Evolutionary conservation across 2,329 filamentous ascomycete genomes (phyloP), one percentile per base, ranked within the genome.

Genomic region (Cadophora sp.): DNA sequence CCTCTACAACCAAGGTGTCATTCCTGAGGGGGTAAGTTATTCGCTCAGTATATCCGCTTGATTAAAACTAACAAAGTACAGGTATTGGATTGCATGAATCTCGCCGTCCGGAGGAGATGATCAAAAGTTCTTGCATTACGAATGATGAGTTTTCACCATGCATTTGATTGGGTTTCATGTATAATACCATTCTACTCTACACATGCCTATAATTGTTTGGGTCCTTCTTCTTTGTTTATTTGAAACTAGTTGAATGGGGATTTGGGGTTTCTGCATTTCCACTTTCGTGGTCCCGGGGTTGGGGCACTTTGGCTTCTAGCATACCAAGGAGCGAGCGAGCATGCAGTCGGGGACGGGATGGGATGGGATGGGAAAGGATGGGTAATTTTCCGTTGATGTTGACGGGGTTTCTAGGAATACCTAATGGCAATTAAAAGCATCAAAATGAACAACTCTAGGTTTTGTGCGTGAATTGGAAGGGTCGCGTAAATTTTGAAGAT

Each of bases 1-100:
- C 75, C 81, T 91, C 48, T 83, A 83, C 68, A 91, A 91, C 75
- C 89, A 91, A 78, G 87, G 86, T 61, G 73, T 76, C 8, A 74
- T 78, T 67, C 53, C 75, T 51, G 76, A 77, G 68, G 69, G 70
- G n/a, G 76, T 77, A 72, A 73, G 76, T 66, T 24, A 27, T n/a
- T 16, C 24, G 1, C 24, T 8, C 14, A 20, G 18, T 39, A n/a
- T 47, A 20, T 11, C 5, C 6, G 18, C 24, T 27, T 18, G 36
- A 27, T 14, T n/a, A 47, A 43, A 20, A 41, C 64, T 70, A 60
- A 71, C 27, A 55, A 20, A 33, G 11, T 22, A 45, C 62, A 66
- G 75, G 73, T 73, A 14, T 59, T 76, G 60, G 70, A 76, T 60
- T 76, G 75, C 62, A 64, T 76, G 36, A 75, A 74, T 62, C 43